phyloP scores from a whole-genome alignment of 306 rosid genomes.

The Mimosa bimucronata region DNA sequence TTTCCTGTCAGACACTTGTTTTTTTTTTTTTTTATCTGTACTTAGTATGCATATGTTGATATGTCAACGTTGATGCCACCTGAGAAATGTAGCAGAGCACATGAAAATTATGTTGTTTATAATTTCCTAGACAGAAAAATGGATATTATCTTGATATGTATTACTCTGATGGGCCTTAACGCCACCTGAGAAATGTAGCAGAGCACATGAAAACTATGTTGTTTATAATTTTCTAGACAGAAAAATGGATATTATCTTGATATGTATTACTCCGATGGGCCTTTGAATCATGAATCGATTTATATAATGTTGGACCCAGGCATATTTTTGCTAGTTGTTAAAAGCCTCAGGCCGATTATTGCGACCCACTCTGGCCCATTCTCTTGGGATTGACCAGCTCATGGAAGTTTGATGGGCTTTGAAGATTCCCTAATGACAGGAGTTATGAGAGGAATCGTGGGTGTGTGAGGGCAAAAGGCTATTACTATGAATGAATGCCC shows the following conservation, averaged over 20 bases:
- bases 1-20: neutral
- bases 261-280: neutral
- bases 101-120: neutral
- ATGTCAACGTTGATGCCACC: neutral
- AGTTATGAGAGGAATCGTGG: too few relatives aligned
- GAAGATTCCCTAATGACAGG: too few relatives aligned
- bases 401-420: too few relatives aligned
- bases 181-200: neutral
- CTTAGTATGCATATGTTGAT: constrained; percentile 16
- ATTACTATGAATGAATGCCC: too few relatives aligned
- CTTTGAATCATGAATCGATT: neutral
- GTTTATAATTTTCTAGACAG: too few relatives aligned
- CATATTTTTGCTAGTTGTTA: too few relatives aligned
- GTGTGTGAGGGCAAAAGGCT: too few relatives aligned
- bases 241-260: neutral
- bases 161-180: too few relatives aligned
- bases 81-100: neutral
- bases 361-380: neutral
- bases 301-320: too few relatives aligned
- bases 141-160: too few relatives aligned
- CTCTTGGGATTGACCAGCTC: neutral
- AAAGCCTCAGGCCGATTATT: neutral
- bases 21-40: neutral
- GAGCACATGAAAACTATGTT: neutral
- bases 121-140: too few relatives aligned